phyloP scores from a whole-genome alignment of 176 grass and related monocot species.

The Oryza coarctata region DNA sequence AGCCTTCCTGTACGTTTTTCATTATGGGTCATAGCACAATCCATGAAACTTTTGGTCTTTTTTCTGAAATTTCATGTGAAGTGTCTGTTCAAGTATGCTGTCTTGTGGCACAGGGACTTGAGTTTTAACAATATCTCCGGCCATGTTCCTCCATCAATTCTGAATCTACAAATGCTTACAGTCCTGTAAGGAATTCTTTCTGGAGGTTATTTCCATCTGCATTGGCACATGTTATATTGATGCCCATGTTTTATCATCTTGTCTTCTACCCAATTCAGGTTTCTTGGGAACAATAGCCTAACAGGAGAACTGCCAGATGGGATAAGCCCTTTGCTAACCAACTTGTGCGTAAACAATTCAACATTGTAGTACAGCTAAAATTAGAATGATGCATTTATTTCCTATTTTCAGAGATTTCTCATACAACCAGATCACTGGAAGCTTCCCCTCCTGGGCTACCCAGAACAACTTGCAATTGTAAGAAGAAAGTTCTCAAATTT shows the following conservation, averaged over 20 bases:
- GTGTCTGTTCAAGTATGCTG: background rate
- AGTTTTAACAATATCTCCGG: conserved; percentile 98
- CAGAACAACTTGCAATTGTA: conserved; percentile 63
- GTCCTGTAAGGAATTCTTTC: conserved; percentile 60
- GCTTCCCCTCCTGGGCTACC: conserved; percentile 69
- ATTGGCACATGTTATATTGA: background rate
- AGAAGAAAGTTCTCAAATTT: conserved; percentile 37
- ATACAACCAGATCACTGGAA: conserved; percentile 82
- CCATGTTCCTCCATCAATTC: conserved; percentile 62
- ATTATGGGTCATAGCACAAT: background rate
- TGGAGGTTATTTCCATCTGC: background rate
- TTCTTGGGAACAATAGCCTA: conserved; percentile 95
- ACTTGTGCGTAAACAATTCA: conserved; percentile 53
- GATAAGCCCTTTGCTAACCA: conserved; percentile 52
- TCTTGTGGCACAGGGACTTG: conserved; percentile 55
- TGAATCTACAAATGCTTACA: conserved; percentile 49
- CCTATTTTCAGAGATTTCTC: conserved; percentile 72
- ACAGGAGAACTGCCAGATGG: conserved; percentile 55
- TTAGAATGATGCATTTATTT: background rate
- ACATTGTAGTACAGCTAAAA: background rate
- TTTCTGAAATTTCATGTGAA: background rate
- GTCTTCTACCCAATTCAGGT: conserved; percentile 40
- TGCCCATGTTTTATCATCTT: background rate
- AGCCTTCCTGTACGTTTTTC: conserved; percentile 46
- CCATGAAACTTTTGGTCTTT: background rate